These are phyloP conservation scores for Trapa bicornis DNA, from an alignment of 345 rosid species.

Conservation along the genomic window DNA sequence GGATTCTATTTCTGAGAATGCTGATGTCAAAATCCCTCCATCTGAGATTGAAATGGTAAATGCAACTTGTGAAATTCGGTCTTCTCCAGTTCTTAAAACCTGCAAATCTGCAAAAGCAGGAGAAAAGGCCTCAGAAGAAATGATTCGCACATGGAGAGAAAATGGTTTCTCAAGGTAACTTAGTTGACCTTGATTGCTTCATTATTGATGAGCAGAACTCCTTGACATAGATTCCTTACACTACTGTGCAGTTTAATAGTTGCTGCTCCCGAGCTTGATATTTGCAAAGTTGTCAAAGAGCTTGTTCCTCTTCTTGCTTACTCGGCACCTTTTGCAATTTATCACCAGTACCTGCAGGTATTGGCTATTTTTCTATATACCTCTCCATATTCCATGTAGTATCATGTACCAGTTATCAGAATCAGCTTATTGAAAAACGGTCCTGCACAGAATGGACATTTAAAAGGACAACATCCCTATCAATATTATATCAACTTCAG, in stretches of 20 bases:
- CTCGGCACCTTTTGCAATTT: constrained; percentile 86
- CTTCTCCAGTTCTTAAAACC: constrained; percentile 14
- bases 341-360: constrained; percentile 92
- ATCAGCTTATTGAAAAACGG: not conserved
- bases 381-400: too few relatives aligned
- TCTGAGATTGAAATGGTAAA: constrained; percentile 25
- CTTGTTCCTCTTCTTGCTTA: constrained; percentile 59
- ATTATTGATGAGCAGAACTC: not conserved
- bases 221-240: constrained; percentile 3
- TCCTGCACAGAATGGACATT: not conserved
- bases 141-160: constrained; percentile 52
- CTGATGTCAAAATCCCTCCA: constrained; percentile 25
- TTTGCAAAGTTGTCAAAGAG: constrained; percentile 57
- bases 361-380: not conserved
- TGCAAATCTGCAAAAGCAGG: constrained; percentile 62
- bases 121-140: constrained; percentile 54
- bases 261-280: constrained; percentile 77
- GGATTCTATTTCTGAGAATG: constrained; percentile 8
- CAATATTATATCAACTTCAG: not conserved
- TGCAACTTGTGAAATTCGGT: constrained; percentile 15
- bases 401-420: too few relatives aligned
- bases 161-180: constrained; percentile 81
- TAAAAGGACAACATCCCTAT: not conserved
- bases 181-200: not conserved
- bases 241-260: constrained; percentile 50